Evolutionary conservation across 345 rosid genomes (phyloP).

Genomic region (Syzygium aromaticum): DNA sequence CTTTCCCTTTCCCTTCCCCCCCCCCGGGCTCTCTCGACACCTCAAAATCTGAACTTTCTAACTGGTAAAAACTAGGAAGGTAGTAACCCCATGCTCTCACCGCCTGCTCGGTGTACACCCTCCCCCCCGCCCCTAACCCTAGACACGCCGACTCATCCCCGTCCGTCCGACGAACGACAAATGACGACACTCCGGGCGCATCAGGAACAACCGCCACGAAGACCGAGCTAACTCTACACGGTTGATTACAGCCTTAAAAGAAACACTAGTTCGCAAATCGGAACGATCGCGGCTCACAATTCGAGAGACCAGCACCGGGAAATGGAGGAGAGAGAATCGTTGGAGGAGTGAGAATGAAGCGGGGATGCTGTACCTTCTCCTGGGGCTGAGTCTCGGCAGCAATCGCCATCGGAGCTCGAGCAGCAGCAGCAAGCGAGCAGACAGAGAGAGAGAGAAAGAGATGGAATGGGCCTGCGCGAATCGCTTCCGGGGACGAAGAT

Average conservation of each 20-base stretch:
- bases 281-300: neutral
- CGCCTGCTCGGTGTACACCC: no score
- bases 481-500: neutral
- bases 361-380: conserved; percentile 36
- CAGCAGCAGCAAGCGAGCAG: neutral
- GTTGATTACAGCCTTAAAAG: neutral
- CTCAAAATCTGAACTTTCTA: neutral
- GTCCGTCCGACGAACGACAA: neutral
- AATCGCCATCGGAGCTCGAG: conserved; percentile 42
- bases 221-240: neutral
- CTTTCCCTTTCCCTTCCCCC: no score
- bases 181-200: neutral
- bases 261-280: neutral
- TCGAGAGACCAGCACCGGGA: neutral
- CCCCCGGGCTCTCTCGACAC: neutral
- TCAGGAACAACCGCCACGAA: neutral
- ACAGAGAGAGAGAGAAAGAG: neutral
- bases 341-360: neutral
- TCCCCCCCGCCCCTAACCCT: neutral
- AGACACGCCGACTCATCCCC: neutral
- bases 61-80: neutral
- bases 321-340: neutral
- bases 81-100: neutral
- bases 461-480: neutral
- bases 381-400: conserved; percentile 50